phyloP scores from a whole-genome alignment of 139 green algal species.

The Chlorella sp. region DNA sequence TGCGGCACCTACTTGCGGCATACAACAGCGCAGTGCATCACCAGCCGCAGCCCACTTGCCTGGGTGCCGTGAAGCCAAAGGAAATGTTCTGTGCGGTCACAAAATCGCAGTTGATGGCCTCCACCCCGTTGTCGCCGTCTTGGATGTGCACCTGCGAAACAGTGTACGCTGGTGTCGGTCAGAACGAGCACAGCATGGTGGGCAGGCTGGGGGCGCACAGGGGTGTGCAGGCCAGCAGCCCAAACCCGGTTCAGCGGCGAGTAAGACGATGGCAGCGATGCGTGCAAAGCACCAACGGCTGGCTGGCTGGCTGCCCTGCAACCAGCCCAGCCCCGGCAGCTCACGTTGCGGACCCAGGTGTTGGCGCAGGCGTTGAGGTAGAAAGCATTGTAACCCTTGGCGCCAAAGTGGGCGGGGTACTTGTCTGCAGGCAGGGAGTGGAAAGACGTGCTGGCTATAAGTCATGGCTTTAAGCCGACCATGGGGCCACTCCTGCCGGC shows the following conservation, averaged over 20 bases:
- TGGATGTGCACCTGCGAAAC: not conserved
- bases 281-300: not conserved
- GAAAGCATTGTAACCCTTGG: conserved; percentile 6
- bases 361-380: not conserved
- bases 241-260: too few species aligned
- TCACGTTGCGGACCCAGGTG: conserved; percentile 19
- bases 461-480: not conserved
- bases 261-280: not conserved
- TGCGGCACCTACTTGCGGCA: too few species aligned
- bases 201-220: too few species aligned
- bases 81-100: conserved; percentile 14
- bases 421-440: not conserved
- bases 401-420: not conserved
- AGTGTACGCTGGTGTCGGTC: too few species aligned
- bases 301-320: not conserved
- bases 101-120: conserved; percentile 13
- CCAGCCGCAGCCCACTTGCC: not conserved
- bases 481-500: too few species aligned
- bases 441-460: too few species aligned
- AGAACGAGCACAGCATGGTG: too few species aligned
- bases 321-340: not conserved
- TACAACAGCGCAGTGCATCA: too few species aligned
- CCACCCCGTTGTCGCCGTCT: not conserved
- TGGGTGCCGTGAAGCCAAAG: not conserved
- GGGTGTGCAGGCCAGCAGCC: too few species aligned